Evolutionary conservation across 2,329 filamentous ascomycete species (phyloP).

Genomic region (Xylariaceae sp.): DNA sequence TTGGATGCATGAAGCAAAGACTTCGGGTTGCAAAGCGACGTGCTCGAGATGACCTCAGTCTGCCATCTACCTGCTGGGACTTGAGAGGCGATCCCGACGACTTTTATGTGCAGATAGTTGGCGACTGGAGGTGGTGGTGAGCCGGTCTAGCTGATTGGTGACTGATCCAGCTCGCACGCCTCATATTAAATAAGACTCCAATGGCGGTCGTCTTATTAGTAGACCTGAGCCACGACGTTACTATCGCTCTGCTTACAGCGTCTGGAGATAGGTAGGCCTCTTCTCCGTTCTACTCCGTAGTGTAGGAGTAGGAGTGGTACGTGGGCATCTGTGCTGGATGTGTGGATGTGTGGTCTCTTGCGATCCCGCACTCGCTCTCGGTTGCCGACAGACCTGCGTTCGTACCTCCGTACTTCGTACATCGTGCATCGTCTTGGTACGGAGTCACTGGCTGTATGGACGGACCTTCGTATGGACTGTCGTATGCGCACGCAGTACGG

Average conservation of each 20-base stretch:
- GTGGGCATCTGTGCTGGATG: not conserved
- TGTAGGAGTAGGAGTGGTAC: no score
- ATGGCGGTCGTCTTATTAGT: constrained; percentile 9
- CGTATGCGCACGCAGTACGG: not conserved
- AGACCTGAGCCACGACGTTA: constrained; percentile 13
- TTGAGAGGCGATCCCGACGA: not conserved
- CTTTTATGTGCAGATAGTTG: not conserved
- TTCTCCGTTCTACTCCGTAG: not conserved
- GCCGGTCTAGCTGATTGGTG: constrained; percentile 10
- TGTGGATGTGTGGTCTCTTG: not conserved
- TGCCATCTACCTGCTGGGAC: not conserved
- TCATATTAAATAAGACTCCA: not conserved
- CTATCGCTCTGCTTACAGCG: constrained; percentile 8
- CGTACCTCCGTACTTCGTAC: not conserved
- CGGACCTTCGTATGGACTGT: not conserved
- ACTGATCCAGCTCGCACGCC: not conserved
- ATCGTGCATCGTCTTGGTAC: not conserved
- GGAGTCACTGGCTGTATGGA: not conserved
- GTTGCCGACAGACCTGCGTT: constrained; percentile 3
- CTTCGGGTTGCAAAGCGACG: not conserved
- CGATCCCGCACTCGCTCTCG: constrained; percentile 10
- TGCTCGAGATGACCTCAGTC: not conserved
- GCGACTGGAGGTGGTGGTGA: not conserved
- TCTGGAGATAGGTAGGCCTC: not conserved
- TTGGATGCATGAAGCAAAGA: not conserved